These are phyloP conservation scores for Globisporangium abappressorium DNA, from an alignment of 352 stramenopile species.

Conservation along the genomic window DNA sequence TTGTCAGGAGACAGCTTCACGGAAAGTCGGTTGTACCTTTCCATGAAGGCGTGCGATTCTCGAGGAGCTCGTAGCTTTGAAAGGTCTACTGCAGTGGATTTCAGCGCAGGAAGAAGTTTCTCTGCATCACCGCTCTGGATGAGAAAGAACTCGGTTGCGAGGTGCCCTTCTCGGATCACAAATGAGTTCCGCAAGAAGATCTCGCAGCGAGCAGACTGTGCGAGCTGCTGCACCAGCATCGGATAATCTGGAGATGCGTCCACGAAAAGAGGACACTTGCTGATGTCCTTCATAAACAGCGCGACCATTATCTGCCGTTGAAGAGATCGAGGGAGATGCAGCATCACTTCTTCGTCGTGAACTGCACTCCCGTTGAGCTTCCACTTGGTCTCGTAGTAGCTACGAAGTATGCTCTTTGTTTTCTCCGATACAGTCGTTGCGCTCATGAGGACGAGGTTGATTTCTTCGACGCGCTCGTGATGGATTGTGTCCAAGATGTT, in stretches of 20 bases:
- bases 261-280: constrained; percentile 29
- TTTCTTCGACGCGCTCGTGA: constrained; percentile 50
- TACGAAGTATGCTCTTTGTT: constrained; percentile 51
- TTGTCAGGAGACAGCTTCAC: not conserved
- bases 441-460: constrained; percentile 55
- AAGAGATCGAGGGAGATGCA: constrained; percentile 47
- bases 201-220: constrained; percentile 36
- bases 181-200: constrained; percentile 61
- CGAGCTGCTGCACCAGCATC: constrained; percentile 31
- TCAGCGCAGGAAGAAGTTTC: constrained; percentile 38
- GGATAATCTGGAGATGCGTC: constrained; percentile 5
- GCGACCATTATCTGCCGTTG: constrained; percentile 26
- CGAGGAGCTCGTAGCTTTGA: not conserved
- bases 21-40: constrained; percentile 1
- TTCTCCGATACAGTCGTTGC: constrained; percentile 39
- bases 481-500: constrained; percentile 44
- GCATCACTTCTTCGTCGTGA: constrained; percentile 44
- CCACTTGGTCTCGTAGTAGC: constrained; percentile 74
- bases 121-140: constrained; percentile 61
- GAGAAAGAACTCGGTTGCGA: constrained; percentile 70
- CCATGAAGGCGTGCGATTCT: not conserved
- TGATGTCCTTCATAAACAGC: constrained; percentile 40
- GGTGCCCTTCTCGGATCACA: constrained; percentile 49
- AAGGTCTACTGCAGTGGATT: constrained; percentile 4
- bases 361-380: constrained; percentile 62